Conservation (phyloP, 208 protist genomes). For the Herpetomonas tarakana region DNA sequence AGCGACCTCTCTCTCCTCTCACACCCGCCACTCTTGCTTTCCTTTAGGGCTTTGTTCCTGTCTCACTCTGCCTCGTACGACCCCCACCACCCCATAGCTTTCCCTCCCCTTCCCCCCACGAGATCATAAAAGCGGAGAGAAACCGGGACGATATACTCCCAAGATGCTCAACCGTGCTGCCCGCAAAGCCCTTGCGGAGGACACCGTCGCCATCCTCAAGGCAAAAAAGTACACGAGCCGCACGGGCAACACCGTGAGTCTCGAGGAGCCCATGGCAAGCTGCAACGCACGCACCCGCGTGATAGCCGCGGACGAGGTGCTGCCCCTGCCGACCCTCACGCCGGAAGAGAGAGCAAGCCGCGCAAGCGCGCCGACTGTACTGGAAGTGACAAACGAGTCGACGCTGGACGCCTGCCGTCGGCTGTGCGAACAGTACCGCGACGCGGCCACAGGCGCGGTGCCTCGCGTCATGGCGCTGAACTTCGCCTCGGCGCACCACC, state of each 20-base stretch:
- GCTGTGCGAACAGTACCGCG: conserved; percentile 6
- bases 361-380: background rate
- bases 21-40: too few species aligned
- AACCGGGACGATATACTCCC: too few species aligned
- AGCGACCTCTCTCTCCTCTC: too few species aligned
- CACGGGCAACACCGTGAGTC: conserved; percentile 12
- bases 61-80: too few species aligned
- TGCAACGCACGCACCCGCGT: background rate
- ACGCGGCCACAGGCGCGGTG: background rate
- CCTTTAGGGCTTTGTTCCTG: too few species aligned
- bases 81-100: too few species aligned
- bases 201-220: conserved; percentile 15
- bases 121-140: too few species aligned
- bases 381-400: conserved; percentile 20
- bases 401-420: conserved; percentile 11
- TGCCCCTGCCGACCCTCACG: background rate
- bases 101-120: too few species aligned
- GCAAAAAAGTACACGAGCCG: conserved; percentile 13
- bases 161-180: conserved; percentile 14
- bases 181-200: conserved; percentile 7
- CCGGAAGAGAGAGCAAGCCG: too few species aligned
- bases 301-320: conserved; percentile 5
- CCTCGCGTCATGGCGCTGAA: conserved; percentile 13
- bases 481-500: conserved; percentile 20
- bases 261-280: background rate